These are phyloP conservation scores for Tetrahymena malaccensis DNA, from an alignment of 73 alveolate genomes.

Conservation along the genomic window DNA sequence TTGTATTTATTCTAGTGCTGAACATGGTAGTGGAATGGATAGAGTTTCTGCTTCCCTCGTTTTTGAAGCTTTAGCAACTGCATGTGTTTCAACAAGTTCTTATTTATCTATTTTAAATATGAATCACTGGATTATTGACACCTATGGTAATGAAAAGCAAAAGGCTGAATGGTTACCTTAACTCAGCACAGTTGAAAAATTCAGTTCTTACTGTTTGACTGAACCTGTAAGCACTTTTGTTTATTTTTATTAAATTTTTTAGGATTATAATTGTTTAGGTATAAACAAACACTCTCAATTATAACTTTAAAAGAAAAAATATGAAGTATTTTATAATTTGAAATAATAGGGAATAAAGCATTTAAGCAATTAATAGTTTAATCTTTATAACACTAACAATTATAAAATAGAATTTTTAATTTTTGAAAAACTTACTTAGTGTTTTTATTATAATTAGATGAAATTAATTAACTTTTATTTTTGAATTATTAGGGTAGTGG, in stretches of 20 bases:
- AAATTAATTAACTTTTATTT: neutral
- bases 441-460: neutral
- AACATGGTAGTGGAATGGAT: conserved; percentile 64
- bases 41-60: conserved; percentile 69
- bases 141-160: conserved; percentile 53
- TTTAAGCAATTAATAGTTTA: too few relatives aligned
- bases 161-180: conserved; percentile 56
- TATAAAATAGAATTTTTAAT: too few relatives aligned
- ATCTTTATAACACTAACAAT: too few relatives aligned
- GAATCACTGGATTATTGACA: conserved; percentile 69
- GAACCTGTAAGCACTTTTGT: conserved; percentile 49
- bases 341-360: too few relatives aligned
- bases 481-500: conserved; percentile 43
- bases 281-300: too few relatives aligned
- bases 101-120: conserved; percentile 67
- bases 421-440: neutral
- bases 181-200: conserved; percentile 42
- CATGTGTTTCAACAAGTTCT: conserved; percentile 67
- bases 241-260: too few relatives aligned
- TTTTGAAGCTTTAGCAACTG: conserved; percentile 74
- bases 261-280: neutral
- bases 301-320: neutral
- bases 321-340: too few relatives aligned
- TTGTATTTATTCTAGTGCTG: conserved; percentile 53
- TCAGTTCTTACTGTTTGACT: conserved; percentile 75